A percentile compares a stretch with the other conserved stretches of the same genome.
Conservation (phyloP, 495 filamentous ascomycete species). For the Neurospora tetrasperma region DNA sequence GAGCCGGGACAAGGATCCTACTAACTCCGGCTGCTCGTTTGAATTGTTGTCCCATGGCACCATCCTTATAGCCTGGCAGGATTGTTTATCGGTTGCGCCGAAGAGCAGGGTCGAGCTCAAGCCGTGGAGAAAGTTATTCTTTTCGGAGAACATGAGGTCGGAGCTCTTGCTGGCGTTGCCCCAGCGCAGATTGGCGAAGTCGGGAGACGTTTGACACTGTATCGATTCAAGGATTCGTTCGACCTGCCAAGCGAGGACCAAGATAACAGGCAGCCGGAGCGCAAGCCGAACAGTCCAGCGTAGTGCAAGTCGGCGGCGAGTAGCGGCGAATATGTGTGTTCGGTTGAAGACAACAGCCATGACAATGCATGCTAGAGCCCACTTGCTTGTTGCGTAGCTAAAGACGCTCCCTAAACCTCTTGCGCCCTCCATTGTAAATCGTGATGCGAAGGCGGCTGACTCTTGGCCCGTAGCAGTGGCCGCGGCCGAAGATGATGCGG, state of each 20-base stretch:
- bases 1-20: slow-evolving; percentile 69
- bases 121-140: slow-evolving; percentile 57
- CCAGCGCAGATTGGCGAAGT: slow-evolving; percentile 63
- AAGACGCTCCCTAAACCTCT: slow-evolving; percentile 74
- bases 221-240: slow-evolving; percentile 67
- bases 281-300: slow-evolving; percentile 60
- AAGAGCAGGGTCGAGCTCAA: slow-evolving; percentile 59
- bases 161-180: slow-evolving; percentile 55
- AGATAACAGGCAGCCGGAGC: slow-evolving; percentile 65
- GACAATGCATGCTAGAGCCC: slow-evolving; percentile 79
- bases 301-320: slow-evolving; percentile 62
- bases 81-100: slow-evolving; percentile 54
- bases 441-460: slow-evolving; percentile 30
- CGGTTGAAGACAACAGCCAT: slow-evolving; percentile 84
- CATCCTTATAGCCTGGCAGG: slow-evolving; percentile 68
- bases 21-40: slow-evolving; percentile 33
- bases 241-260: slow-evolving; percentile 61
- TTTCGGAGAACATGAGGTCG: slow-evolving; percentile 61
- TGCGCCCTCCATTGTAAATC: slow-evolving; percentile 41
- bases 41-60: slow-evolving; percentile 29
- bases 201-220: slow-evolving; percentile 81
- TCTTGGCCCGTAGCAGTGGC: slow-evolving; percentile 26
- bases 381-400: slow-evolving; percentile 83
- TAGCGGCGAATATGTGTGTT: slow-evolving; percentile 85
- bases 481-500: slow-evolving; percentile 16